Evolutionary conservation across 345 rosid species (phyloP), one percentile per base, ranked within the genome.

Genomic region (Populus euphratica): DNA sequence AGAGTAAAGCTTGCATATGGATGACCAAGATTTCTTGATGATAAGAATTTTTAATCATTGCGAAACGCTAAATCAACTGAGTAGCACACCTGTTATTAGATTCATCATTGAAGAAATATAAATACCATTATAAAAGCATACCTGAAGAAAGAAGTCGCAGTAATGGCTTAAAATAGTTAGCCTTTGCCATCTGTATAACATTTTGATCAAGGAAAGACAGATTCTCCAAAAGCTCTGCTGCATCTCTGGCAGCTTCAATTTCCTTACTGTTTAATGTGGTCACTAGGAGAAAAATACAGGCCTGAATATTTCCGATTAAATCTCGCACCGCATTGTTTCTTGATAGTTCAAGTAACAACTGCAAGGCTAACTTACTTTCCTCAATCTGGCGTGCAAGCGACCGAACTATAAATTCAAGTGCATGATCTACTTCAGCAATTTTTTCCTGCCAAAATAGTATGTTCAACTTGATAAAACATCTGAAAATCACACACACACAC

Each of bases 141-240:
- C 85, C 85, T 5, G 79, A 71, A 54, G 79, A 74, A 75, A 82
- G 74, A 70, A 78, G 79, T 38, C 72, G 76, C 72, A 82, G 56
- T 36, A 75, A 78, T 43, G 81, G 85, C 61, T 78, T 75, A 44
- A 82, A 82, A 68, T 70, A 82, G 43, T 78, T 82, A 39, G 84
- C 78, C 68, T 81, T 77, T 2, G 81, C 81, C 81, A 81, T 81
- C 69, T 73, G 54, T 43, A 81, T 74, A 54, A 74, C 79, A 78
- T 78, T 81, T 43, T 77, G 78, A 41, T 81, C 50, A 66, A 64
- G 65, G 47, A 44, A 78, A 74, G 84, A 78, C 18, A 81, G 79
- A 70, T 78, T 78, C 14, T 74, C 73, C 75, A 81, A 78, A 74
- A 81, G 73, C 56, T 78, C 81, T 74, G 41, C 59, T 5, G 82